phyloP scores from a whole-genome alignment of 345 rosid genomes.

The Eucalyptus brandiana region DNA sequence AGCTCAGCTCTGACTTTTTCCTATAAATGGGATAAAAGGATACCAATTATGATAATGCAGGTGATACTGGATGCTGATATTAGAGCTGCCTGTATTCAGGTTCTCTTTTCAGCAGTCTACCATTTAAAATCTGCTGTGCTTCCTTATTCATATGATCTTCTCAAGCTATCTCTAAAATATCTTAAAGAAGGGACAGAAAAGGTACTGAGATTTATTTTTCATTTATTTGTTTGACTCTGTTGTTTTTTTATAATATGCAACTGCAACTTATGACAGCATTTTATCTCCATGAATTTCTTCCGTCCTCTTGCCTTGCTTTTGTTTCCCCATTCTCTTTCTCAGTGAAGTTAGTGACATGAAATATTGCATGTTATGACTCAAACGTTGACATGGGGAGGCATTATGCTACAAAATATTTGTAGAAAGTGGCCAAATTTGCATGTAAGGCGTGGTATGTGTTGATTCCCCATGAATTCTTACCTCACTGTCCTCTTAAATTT shows the following conservation, averaged over 20 bases:
- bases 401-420: neutral
- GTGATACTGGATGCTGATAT: slow-evolving; percentile 30
- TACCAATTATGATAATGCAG: slow-evolving; percentile 10
- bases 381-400: neutral
- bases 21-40: neutral
- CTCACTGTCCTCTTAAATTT: neutral
- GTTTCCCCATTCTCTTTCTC: neutral
- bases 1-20: neutral
- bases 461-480: neutral
- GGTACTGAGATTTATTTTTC: slow-evolving; percentile 25
- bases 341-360: neutral
- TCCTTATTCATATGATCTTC: slow-evolving; percentile 59
- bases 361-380: neutral
- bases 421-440: neutral
- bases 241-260: neutral
- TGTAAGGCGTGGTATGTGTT: neutral
- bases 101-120: slow-evolving; percentile 77
- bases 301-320: neutral
- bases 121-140: slow-evolving; percentile 71
- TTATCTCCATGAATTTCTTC: neutral
- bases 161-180: slow-evolving; percentile 50
- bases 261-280: neutral
- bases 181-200: slow-evolving; percentile 48
- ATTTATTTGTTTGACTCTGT: neutral
- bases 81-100: slow-evolving; percentile 71